Evolutionary conservation across 2,329 filamentous ascomycete genomes (phyloP).

Genomic region (Penicillium glabrum): DNA sequence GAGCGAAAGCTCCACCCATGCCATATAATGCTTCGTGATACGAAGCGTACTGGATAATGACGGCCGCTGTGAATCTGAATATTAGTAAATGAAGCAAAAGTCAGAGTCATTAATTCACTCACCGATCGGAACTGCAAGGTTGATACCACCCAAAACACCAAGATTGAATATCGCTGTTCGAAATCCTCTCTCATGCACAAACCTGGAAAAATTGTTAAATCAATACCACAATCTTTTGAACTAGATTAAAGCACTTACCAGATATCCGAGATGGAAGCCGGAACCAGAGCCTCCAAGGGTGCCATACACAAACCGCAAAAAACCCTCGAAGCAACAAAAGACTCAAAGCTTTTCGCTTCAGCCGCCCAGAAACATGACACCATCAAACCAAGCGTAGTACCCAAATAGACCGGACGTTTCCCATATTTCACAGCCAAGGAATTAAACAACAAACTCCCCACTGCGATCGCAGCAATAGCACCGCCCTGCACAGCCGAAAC

Average conservation of each 20-base stretch:
- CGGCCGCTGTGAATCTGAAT: slow-evolving; percentile 28
- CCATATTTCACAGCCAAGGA: slow-evolving; percentile 40
- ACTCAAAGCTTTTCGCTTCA: slow-evolving; percentile 29
- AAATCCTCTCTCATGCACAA: slow-evolving; percentile 46
- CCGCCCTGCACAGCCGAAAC: slow-evolving; percentile 39
- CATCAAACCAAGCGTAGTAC: slow-evolving; percentile 34
- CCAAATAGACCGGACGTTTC: slow-evolving; percentile 39
- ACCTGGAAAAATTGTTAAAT: slow-evolving; percentile 17
- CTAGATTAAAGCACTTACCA: slow-evolving; percentile 21
- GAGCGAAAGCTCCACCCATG: slow-evolving; percentile 43
- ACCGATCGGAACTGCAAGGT: slow-evolving; percentile 43
- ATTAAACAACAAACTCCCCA: slow-evolving; percentile 38
- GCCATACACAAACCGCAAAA: slow-evolving; percentile 41
- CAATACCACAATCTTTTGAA: too few species aligned
- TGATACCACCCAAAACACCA: slow-evolving; percentile 44
- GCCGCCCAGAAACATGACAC: slow-evolving; percentile 38
- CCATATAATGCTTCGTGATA: slow-evolving; percentile 36
- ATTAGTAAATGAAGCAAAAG: neutral
- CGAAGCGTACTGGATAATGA: slow-evolving; percentile 39
- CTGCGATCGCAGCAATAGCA: slow-evolving; percentile 35
- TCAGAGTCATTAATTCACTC: slow-evolving; percentile 6
- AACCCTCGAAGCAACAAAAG: slow-evolving; percentile 34
- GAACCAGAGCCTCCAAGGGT: slow-evolving; percentile 41
- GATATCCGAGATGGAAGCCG: slow-evolving; percentile 43
- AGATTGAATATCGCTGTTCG: slow-evolving; percentile 45